These are phyloP conservation scores for Cystobasidiaceae sp. DNA, from an alignment of 1,284 basidiomycete species.

Conservation along the genomic window DNA sequence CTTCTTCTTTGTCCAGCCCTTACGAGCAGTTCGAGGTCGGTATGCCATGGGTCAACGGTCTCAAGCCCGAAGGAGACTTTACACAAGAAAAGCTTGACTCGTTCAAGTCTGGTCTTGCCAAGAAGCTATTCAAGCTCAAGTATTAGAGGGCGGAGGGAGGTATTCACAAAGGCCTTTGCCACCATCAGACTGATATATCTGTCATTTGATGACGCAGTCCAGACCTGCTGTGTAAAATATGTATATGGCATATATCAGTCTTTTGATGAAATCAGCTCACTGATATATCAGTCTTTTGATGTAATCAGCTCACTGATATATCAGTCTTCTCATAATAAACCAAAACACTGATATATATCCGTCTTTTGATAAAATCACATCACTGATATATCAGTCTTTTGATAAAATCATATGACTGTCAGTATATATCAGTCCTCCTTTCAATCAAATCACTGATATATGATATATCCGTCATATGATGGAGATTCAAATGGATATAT, in stretches of 20 bases:
- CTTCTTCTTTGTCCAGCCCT: conserved; percentile 27
- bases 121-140: conserved; percentile 28
- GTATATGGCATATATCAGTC: too few species aligned
- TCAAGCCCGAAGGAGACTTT: conserved; percentile 30
- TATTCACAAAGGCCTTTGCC: neutral
- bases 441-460: too few species aligned
- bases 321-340: neutral
- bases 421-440: neutral
- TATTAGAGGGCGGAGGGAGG: too few species aligned
- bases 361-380: too few species aligned
- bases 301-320: neutral
- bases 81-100: conserved; percentile 30
- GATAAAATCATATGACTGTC: neutral
- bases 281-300: neutral
- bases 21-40: conserved; percentile 45
- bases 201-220: too few species aligned
- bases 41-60: conserved; percentile 41
- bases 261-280: too few species aligned
- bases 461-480: too few species aligned
- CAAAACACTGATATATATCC: too few species aligned
- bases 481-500: too few species aligned
- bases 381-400: too few species aligned
- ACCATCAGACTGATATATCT: neutral
- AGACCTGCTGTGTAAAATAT: too few species aligned
- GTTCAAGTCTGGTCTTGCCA: conserved; percentile 23